Conservation (phyloP, 495 filamentous ascomycete species). For the Chaetomium fimeti region DNA sequence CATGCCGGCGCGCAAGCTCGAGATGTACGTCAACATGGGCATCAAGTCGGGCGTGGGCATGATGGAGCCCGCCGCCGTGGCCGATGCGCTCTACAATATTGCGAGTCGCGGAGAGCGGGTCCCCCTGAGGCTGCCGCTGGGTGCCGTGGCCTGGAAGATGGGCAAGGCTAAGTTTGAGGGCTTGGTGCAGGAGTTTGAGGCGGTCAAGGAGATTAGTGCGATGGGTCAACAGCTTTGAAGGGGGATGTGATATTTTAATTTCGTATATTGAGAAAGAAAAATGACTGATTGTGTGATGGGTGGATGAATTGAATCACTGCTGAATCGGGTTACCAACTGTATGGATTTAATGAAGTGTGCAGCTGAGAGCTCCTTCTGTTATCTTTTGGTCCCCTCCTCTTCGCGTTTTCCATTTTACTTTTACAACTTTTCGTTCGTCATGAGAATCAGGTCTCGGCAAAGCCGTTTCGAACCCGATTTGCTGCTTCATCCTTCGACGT, state of each 20-base stretch:
- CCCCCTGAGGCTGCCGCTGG: slow-evolving; percentile 48
- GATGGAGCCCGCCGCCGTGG: slow-evolving; percentile 35
- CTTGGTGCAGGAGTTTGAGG: slow-evolving; percentile 39
- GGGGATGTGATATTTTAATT: too few species aligned
- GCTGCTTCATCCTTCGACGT: too few species aligned
- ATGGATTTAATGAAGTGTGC: too few species aligned
- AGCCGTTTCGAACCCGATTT: background rate
- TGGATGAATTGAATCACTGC: too few species aligned
- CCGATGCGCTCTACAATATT: slow-evolving; percentile 41
- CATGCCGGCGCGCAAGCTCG: slow-evolving; percentile 42
- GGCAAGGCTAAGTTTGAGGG: slow-evolving; percentile 38
- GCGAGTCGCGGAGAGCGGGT: slow-evolving; percentile 29
- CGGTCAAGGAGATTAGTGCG: slow-evolving; percentile 34
- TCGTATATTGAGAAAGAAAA: too few species aligned
- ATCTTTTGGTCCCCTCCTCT: background rate
- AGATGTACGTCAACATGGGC: slow-evolving; percentile 40
- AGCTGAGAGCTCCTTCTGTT: background rate
- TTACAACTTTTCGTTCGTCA: background rate
- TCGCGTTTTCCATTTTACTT: too few species aligned
- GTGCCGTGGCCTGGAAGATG: slow-evolving; percentile 43
- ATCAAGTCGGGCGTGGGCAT: slow-evolving; percentile 28
- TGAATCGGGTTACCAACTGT: too few species aligned
- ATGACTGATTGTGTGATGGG: too few species aligned
- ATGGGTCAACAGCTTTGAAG: slow-evolving; percentile 16
- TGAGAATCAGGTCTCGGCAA: background rate